Evolutionary conservation across 768 basidiomycete genomes (phyloP), one percentile per base, ranked within the genome.

Genomic region (Dentipellis fragilis): DNA sequence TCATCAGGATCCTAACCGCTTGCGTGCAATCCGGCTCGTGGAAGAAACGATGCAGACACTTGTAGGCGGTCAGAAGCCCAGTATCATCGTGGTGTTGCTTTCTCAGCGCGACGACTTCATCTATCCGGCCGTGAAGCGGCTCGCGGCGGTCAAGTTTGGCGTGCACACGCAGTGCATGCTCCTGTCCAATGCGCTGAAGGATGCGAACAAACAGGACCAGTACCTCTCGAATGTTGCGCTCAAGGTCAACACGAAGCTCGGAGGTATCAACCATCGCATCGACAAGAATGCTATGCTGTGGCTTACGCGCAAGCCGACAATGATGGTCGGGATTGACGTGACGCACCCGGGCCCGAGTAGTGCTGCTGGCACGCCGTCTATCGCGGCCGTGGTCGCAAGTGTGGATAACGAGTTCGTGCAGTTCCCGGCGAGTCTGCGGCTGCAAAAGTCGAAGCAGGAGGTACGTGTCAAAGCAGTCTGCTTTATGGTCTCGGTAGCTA

Each of bases 301-400:
- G 88, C 69, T 91, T 49, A 79, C 67, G 1, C 78, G 78, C 66
- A 74, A 75, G 60, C 76, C 76, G 53, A 91, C 89, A 10, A 92
- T 93, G 85, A 70, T 93, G 64, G 83, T 93, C 3, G 90, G 90
- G 0, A 87, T 89, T 59, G 89, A 92, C 63, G 87, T 89, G 0
- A 91, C 87, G 0, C 89, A 92, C 59, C 87, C 89, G 3, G 79
- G 85, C 1, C 84, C 85, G 1, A 76, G 70, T 6, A 86, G 85
- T 59, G 66, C 73, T 51, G 75, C 75, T 2, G 90, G 89, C 2
- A 84, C 88, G 1, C 90, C 90, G 2, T 89, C 87, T 0, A 85
- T 93, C 46, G 87, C 87, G 0, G 89, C 88, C 0, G 84, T 92
- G 10, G 90, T 92, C 2, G 89, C 85, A 0, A 91, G 81, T 56